Base-by-base conservation (phyloP, 768 basidiomycete species). In the Mycena amicta region DNA sequence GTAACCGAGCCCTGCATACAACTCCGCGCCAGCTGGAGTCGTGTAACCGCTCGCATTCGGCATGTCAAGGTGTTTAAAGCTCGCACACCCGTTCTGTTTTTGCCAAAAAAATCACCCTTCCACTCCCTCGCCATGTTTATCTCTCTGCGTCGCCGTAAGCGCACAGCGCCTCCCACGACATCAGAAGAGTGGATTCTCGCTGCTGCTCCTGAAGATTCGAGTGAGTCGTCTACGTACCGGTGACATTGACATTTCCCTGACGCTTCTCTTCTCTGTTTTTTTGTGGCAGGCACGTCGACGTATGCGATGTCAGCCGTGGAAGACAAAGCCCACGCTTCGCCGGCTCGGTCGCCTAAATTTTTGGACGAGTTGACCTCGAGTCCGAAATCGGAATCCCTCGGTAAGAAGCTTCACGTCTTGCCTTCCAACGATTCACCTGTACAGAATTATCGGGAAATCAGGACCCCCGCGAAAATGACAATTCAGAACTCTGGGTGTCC, bases 251-350 rank as follows among this genome's bases (percentile, higher is more conserved):
- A n/a, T n/a, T n/a, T n/a, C n/a, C n/a, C n/a, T n/a, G n/a, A n/a
- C n/a, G n/a, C n/a, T n/a, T n/a, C n/a, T n/a, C n/a, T n/a, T n/a
- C n/a, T n/a, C n/a, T n/a, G n/a, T n/a, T n/a, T n/a, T n/a, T n/a
- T n/a, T n/a, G n/a, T n/a, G n/a, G n/a, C n/a, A n/a, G n/a, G n/a
- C n/a, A n/a, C n/a, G n/a, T n/a, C n/a, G n/a, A 37, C 6, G 15
- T 49, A n/a, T 29, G 47, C 47, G n/a, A 49, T 49, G 47, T 5
- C 47, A 4, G 47, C 47, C 23, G 47, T 49, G 22, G 47, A 49
- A 49, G 47, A 49, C 25, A 49, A 49, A 28, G 47, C n/a, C 5
- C 47, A 28, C 11, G 11, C 47, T 13, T n/a, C 47, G 5, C 26
- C 41, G 20, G 20, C 25, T 13, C 22, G 26, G 5, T 25, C 47